phyloP scores from a whole-genome alignment of 495 filamentous ascomycete genomes.

The Entonaema liquescens region DNA sequence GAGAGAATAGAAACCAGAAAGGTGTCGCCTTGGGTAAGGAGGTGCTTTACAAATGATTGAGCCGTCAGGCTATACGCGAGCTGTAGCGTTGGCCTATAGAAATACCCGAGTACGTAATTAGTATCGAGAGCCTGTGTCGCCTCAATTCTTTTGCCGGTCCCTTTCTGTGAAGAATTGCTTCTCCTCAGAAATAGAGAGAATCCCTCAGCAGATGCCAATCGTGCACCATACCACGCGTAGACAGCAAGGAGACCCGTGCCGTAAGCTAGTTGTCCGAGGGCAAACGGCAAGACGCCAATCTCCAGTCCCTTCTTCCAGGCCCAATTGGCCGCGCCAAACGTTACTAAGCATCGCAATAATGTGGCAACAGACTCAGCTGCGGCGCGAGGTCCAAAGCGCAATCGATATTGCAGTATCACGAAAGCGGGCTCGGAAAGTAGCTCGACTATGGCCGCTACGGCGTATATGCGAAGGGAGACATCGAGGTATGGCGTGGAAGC shows the following conservation, averaged over 20 bases:
- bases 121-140: neutral
- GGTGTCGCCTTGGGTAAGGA: constrained; percentile 93
- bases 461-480: constrained; percentile 72
- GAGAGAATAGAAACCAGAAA: constrained; percentile 82
- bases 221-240: constrained; percentile 64
- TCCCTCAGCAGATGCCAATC: constrained; percentile 52
- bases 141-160: constrained; percentile 19
- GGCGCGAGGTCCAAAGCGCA: constrained; percentile 81
- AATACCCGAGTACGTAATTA: constrained; percentile 66
- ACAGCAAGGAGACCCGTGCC: constrained; percentile 70
- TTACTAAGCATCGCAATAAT: constrained; percentile 75
- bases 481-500: constrained; percentile 67
- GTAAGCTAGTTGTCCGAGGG: constrained; percentile 84
- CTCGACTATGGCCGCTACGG: constrained; percentile 79
- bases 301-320: constrained; percentile 56
- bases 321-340: constrained; percentile 71
- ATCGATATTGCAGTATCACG: constrained; percentile 78
- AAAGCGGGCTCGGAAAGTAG: constrained; percentile 86
- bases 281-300: constrained; percentile 86
- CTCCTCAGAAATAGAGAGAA: constrained; percentile 65
- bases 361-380: constrained; percentile 82
- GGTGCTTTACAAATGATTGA: constrained; percentile 88
- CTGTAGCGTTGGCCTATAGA: constrained; percentile 70
- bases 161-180: constrained; percentile 12
- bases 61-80: constrained; percentile 81